A percentile compares a stretch with the other conserved stretches of the same genome.
Evolutionary conservation across 2,329 filamentous ascomycete genomes (phyloP).

Genomic region (Orbilia brochopaga): DNA sequence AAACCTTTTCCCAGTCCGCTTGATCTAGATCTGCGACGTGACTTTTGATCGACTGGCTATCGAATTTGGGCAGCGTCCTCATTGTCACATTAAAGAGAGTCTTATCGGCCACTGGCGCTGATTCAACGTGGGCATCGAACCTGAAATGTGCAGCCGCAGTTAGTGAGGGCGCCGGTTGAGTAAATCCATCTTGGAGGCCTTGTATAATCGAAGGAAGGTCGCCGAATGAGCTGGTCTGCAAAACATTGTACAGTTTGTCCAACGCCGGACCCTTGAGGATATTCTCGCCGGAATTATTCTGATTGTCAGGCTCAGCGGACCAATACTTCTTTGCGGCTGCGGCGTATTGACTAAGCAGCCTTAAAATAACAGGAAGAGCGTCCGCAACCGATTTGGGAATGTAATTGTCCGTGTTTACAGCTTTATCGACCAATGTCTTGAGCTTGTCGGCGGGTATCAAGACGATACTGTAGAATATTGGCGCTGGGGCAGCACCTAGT

Average conservation of each 20-base stretch:
- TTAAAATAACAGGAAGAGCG: neutral
- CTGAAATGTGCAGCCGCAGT: neutral
- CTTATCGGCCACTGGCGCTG: neutral
- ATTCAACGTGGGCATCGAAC: neutral
- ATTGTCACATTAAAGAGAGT: neutral
- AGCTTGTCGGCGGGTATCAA: neutral
- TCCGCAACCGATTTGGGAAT: neutral
- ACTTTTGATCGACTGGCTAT: neutral
- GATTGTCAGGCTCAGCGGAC: neutral
- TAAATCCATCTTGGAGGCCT: conserved; percentile 1
- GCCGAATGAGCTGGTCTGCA: conserved; percentile 1
- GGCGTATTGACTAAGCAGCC: neutral
- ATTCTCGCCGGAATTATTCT: neutral
- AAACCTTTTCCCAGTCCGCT: conserved; percentile 4
- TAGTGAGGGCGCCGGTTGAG: neutral
- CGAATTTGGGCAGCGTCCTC: neutral
- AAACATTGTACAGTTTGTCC: neutral
- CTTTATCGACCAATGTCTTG: neutral
- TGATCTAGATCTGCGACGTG: conserved; percentile 7
- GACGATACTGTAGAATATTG: neutral
- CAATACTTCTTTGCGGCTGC: conserved; percentile 1
- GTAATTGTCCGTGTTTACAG: conserved; percentile 5
- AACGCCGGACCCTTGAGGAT: neutral
- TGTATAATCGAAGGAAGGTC: conserved; percentile 4
- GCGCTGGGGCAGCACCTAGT: neutral